Conservation (phyloP, 306 rosid species). For the Mimosa bimucronata region DNA sequence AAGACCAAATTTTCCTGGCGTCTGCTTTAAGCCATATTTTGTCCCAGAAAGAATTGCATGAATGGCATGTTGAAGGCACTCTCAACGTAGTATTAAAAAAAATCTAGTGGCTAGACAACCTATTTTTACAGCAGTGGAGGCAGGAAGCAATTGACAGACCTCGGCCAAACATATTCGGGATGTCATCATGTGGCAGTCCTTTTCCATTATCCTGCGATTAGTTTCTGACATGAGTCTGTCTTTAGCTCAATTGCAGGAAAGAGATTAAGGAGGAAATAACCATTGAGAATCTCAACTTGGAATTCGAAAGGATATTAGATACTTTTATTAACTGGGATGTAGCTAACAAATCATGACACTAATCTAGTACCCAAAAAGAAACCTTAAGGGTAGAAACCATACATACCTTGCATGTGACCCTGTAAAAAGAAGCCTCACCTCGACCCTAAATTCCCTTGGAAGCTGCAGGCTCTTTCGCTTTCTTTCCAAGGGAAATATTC, state of each 20-base stretch:
- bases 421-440: constrained; percentile 93
- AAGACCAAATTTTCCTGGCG: constrained; percentile 95
- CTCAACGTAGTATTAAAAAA: constrained; percentile 8
- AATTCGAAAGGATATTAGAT: constrained; percentile 32
- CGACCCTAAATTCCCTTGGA: constrained; percentile 74
- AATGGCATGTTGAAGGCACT: constrained; percentile 37
- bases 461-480: constrained; percentile 67
- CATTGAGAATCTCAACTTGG: constrained; percentile 5
- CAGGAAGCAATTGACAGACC: constrained; percentile 56
- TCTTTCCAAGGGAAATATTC: constrained; percentile 81
- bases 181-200: constrained; percentile 98
- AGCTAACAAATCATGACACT: constrained; percentile 24
- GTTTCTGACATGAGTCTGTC: constrained; percentile 28
- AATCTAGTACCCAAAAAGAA: constrained; percentile 35
- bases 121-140: constrained; percentile 29
- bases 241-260: constrained; percentile 8
- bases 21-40: constrained; percentile 95
- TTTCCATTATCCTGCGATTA: constrained; percentile 87
- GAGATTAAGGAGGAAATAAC: constrained; percentile 27
- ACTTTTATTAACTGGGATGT: not conserved
- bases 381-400: constrained; percentile 23
- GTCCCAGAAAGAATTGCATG: constrained; percentile 92
- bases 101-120: constrained; percentile 5
- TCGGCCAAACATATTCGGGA: constrained; percentile 99
- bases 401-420: constrained; percentile 90